Evolutionary conservation across 208 protist species (phyloP), one percentile per base, ranked within the genome.

Genomic region (Naegleria fowleri): DNA sequence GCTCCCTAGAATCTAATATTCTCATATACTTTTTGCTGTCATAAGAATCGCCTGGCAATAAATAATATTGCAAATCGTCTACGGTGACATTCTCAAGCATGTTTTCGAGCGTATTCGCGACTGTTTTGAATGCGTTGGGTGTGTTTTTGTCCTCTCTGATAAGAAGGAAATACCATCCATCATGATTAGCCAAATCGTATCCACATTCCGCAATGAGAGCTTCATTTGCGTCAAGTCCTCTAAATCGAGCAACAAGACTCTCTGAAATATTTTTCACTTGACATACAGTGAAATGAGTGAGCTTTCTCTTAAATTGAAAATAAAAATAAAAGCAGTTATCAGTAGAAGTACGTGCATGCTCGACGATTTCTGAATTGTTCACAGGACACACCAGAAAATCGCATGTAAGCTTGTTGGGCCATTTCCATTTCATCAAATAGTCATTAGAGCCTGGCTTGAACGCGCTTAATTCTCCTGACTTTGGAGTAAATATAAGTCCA

Each of bases 391-490:
- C 76, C 7, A 76, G 6, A 76, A 91, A 91, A 75, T 91, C 90
- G 58, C 15, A 51, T 9, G 83, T 90, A 9, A 91, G n/a, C 25
- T 90, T 91, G 39, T 91, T 79, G 13, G 90, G 40, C 90, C 90
- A 91, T 90, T 91, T 91, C 90, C 90, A 91, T 75, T 91, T 91
- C 16, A 91, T 25, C 41, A 91, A 75, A 39, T 75, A 84, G 4
- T 43, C 11, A 75, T 59, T 88, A 25, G 25, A 25, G 25, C 90
- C 90, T 25, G 90, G 84, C 40, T 19, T n/a, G 33, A 91, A 90
- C 13, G 83, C 19, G 40, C 90, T 90, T 25, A 58, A 41, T 7
- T 75, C 38, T 58, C 43, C 33, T 76, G 36, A 29, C 0, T 91
- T 41, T 13, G 90, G 90, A 19, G 90, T 91, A 25, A 91, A 91